Conservation (phyloP, 2,329 filamentous ascomycete species). For the Esteya vermicola region DNA sequence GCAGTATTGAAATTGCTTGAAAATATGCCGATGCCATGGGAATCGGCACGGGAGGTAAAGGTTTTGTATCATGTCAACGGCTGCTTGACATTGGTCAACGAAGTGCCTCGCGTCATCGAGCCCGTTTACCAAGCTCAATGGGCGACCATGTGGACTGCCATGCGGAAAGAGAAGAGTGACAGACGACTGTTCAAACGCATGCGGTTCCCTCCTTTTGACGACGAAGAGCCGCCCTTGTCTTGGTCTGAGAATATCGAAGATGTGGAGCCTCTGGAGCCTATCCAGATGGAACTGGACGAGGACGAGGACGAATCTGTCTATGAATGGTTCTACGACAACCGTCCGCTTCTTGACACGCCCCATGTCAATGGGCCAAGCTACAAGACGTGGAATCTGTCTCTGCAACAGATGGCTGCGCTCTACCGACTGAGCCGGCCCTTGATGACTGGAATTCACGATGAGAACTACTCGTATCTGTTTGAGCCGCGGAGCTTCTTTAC, state of each 20-base stretch:
- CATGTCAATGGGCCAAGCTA: conserved; percentile 97
- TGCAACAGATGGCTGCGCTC: conserved; percentile 92
- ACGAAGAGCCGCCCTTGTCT: conserved; percentile 91
- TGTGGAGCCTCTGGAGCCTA: conserved; percentile 91
- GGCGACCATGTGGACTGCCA: conserved; percentile 98
- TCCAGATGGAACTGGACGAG: conserved; percentile 96
- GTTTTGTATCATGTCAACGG: conserved; percentile 98
- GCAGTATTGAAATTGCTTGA: conserved; percentile 92
- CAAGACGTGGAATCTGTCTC: conserved; percentile 81
- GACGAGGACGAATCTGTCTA: conserved; percentile 80
- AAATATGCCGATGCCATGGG: conserved; percentile 99
- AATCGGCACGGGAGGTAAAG: conserved; percentile 89
- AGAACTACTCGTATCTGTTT: conserved; percentile 97
- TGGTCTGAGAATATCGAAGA: conserved; percentile 99
- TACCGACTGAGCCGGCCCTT: conserved; percentile 86
- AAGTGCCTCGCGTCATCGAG: conserved; percentile 91
- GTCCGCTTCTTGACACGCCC: conserved; percentile 75
- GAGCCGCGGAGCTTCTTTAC: conserved; percentile 90
- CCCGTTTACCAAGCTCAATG: conserved; percentile 97
- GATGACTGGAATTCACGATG: conserved; percentile 81
- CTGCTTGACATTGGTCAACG: conserved; percentile 91
- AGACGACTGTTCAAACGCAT: conserved; percentile 94
- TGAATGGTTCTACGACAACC: conserved; percentile 96
- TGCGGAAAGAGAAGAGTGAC: conserved; percentile 96
- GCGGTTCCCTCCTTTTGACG: conserved; percentile 96